Evolutionary conservation across 2,329 filamentous ascomycete genomes (phyloP), one percentile per base, ranked within the genome.

Genomic region (Penicillium sp.): DNA sequence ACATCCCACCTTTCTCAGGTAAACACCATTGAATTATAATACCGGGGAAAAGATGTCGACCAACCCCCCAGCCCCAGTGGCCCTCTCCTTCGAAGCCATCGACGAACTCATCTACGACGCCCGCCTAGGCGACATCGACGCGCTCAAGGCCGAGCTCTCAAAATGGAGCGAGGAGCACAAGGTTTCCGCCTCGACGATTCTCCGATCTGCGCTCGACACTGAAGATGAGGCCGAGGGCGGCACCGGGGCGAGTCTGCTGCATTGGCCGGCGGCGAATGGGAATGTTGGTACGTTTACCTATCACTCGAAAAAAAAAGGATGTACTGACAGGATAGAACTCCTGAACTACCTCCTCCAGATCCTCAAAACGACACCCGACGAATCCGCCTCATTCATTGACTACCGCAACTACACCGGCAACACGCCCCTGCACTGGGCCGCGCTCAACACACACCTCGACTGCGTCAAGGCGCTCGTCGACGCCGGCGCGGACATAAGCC

Each of bases 191-290:
- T 80, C 83, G n/a, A 82, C 86, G 56, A 81, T 96, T 58, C 72
- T 97, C 47, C 72, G 81, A 50, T 83, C 83, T 14, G 88, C 89
- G 23, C 84, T 85, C 62, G 91, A 96, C 69, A 80, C 84, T 43
- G 83, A 86, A 63, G 89, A 87, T 62, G 89, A 90, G 56, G 95
- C 91, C 61, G 88, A 87, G 53, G 79, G 75, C 6, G 75, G 75
- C 8, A 74, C 74, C 3, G 73, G 74, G 0, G 71, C 70, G 5
- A 75, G 73, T 58, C 65, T 85, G 47, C 74, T 97, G 68, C 94
- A 99, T 75, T 97, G 95, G 84, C 91, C 92, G 7, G 86, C 90
- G 23, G 94, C 90, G 24, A 99, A 99, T 70, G 93, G 93, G 1
- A 88, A 96, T 68, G 67, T 83, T 59, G 88, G 91, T 92, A 81